These are phyloP conservation scores for Penicillium bovifimosum DNA, from an alignment of 495 filamentous ascomycete species.

Conservation along the genomic window DNA sequence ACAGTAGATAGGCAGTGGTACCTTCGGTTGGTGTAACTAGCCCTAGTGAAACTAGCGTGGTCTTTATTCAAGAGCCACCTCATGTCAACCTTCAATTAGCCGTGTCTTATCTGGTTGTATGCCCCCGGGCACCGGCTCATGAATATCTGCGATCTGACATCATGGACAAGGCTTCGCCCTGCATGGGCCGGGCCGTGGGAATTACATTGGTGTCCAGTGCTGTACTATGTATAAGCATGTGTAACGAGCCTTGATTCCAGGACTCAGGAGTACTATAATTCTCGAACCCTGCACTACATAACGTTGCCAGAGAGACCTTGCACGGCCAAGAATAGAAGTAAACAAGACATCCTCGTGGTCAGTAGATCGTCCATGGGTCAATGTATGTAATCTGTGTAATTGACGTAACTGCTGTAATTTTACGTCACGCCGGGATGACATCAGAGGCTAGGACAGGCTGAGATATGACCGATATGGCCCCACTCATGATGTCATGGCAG, in stretches of 20 bases:
- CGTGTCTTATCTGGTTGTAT: background rate
- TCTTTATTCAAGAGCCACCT: too few species aligned
- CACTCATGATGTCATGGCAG: constrained; percentile 26
- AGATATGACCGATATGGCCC: background rate
- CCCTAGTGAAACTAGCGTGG: too few species aligned
- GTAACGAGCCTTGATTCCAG: too few species aligned
- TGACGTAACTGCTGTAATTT: background rate
- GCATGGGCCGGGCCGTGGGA: background rate
- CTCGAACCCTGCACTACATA: too few species aligned
- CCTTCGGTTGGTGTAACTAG: too few species aligned
- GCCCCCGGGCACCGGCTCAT: background rate
- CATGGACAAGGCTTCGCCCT: background rate
- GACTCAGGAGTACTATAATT: too few species aligned
- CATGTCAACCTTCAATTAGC: too few species aligned
- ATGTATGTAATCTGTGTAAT: background rate
- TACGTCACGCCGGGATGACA: constrained; percentile 14
- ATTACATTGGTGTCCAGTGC: too few species aligned
- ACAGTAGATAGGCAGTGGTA: too few species aligned
- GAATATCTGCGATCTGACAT: constrained; percentile 18
- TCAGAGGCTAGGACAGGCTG: constrained; percentile 19
- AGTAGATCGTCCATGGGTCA: too few species aligned
- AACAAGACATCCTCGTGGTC: background rate
- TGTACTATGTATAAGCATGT: too few species aligned
- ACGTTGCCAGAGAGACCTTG: background rate
- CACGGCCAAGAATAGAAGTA: background rate